Base-by-base conservation (phyloP, 441 rosid genomes). In the Francoa sonchifolia region DNA sequence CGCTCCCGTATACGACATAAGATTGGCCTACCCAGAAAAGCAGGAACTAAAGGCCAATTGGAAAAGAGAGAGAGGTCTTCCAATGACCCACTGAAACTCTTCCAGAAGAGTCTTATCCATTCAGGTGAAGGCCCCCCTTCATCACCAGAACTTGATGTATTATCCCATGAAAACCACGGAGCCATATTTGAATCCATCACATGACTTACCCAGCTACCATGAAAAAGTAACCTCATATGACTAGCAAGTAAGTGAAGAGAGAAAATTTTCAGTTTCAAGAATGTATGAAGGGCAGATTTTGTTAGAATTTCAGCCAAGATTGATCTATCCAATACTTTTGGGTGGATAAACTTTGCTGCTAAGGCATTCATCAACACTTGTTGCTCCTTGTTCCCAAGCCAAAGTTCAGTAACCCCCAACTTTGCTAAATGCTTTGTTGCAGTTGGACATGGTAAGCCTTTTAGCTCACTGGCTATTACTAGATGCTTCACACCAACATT, bases 161-260 rank as follows among this genome's bases (percentile, higher is more conserved):
- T 70, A 62, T 70, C 78, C 96, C 99, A 90, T 22, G 96, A 90
- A 68, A 90, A 86, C 99, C 99, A 82, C 31, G 99, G 96, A 59
- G 77, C 68, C 66, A 56, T 44, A 54, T 69, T 73, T 50, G 77
- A 68, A 32, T 57, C 79, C 70, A 66, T 69, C 19, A 90, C 79
- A 70, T 66, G 81, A 63, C 59, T 77, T 57, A 82, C 83, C 99
- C 99, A 90, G 47, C 65, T 75, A 14, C 65, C 78, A 55, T 82
- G 81, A 67, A 90, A 86, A 53, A 90, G 76, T 49, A 51, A 67
- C 50, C 67, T 71, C 96, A 90, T 86, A 52, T 82, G 84, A 63
- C 62, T 46, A 54, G 95, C 88, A 57, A 90, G 64, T 54, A 90
- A 69, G 37, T 63, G 67, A 56, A 74, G 67, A 27, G 99, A 86